Conservation (phyloP, 2,329 filamentous ascomycete genomes). For the Paramyrothecium sp. region DNA sequence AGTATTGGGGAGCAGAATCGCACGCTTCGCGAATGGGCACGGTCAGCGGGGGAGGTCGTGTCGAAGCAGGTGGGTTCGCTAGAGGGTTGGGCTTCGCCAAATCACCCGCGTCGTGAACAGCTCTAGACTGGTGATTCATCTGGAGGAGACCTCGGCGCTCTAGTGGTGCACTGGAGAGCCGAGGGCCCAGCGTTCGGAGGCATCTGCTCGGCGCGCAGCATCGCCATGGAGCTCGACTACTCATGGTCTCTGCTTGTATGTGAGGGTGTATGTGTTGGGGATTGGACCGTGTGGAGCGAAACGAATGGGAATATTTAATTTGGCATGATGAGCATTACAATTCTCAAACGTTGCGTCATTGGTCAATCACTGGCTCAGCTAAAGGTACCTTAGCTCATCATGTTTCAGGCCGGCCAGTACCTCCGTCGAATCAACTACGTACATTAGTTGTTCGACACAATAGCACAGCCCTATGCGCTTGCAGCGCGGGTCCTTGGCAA, state of each 20-base stretch:
- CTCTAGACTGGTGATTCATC: constrained; percentile 1
- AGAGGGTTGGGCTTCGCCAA: constrained; percentile 29
- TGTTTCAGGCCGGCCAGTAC: too few relatives aligned
- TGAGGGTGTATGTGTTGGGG: constrained; percentile 4
- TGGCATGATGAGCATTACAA: too few relatives aligned
- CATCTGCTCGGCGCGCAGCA: constrained; percentile 19
- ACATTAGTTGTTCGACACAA: too few relatives aligned
- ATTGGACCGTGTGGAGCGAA: too few relatives aligned
- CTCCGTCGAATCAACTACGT: too few relatives aligned
- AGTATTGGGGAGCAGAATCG: constrained; percentile 39
- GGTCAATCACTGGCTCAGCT: background rate
- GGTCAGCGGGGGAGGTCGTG: constrained; percentile 67
- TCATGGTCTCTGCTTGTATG: constrained; percentile 21
- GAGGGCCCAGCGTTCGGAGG: constrained; percentile 10
- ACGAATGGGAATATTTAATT: background rate
- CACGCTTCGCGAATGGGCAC: constrained; percentile 53
- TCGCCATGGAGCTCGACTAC: constrained; percentile 27
- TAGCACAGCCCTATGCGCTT: too few relatives aligned
- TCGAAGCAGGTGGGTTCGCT: constrained; percentile 71
- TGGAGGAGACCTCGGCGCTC: background rate
- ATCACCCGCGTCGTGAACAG: constrained; percentile 15
- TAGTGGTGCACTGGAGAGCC: constrained; percentile 4
- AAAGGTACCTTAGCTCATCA: too few relatives aligned
- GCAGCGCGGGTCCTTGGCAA: too few relatives aligned
- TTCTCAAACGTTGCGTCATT: background rate